Percentiles rank a stretch among this genome's conserved stretches.
phyloP scores from a whole-genome alignment of 23 red algal genomes.

The Chondrus crispus region DNA sequence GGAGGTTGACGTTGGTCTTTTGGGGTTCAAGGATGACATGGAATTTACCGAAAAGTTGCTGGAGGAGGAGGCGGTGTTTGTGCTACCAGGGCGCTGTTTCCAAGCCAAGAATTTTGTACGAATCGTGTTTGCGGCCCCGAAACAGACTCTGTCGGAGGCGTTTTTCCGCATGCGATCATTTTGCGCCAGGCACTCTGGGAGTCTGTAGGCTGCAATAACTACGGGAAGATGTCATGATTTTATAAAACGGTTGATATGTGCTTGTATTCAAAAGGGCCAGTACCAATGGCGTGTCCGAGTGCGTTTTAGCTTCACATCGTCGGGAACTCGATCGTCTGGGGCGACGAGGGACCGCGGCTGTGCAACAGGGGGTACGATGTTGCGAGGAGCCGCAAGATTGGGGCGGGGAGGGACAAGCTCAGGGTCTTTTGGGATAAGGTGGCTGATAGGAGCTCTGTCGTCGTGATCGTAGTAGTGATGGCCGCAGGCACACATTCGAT shows the following conservation, averaged over 20 bases:
- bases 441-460: neutral
- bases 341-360: neutral
- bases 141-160: conserved; percentile 63
- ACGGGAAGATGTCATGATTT: too few relatives aligned
- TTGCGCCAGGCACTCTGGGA: conserved; percentile 49
- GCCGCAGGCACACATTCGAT: conserved; percentile 54
- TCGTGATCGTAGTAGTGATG: conserved; percentile 55
- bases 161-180: conserved; percentile 71
- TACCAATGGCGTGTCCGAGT: neutral
- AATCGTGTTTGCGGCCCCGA: conserved; percentile 83
- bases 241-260: too few relatives aligned
- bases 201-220: too few relatives aligned
- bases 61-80: conserved; percentile 81
- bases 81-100: conserved; percentile 96
- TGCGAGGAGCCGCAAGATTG: neutral
- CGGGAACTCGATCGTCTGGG: neutral
- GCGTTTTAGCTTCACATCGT: neutral
- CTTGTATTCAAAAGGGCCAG: conserved; percentile 42
- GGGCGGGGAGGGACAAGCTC: neutral
- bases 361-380: neutral
- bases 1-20: conserved; percentile 46
- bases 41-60: conserved; percentile 73
- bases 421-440: neutral
- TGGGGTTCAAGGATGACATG: conserved; percentile 66
- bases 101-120: conserved; percentile 71